phyloP scores from a whole-genome alignment of 1,284 basidiomycete genomes.

The Cerrena zonata region DNA sequence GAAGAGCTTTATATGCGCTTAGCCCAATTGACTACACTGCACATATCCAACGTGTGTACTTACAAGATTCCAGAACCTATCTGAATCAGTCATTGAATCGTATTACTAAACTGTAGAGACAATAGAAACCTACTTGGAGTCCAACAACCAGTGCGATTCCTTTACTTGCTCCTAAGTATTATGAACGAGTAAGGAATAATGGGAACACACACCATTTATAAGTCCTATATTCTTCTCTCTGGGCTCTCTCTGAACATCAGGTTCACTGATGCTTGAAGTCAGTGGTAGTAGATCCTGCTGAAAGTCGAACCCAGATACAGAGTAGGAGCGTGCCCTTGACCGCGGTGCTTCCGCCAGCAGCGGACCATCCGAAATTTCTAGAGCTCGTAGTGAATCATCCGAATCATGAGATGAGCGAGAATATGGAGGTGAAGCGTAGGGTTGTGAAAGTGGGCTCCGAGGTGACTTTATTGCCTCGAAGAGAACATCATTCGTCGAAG shows the following conservation, averaged over 20 bases:
- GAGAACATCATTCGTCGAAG: neutral
- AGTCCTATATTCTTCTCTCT: constrained; percentile 73
- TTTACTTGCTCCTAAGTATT: constrained; percentile 22
- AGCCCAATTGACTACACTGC: neutral
- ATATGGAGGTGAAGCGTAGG: constrained; percentile 36
- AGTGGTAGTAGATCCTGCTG: constrained; percentile 72
- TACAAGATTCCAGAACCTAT: constrained; percentile 92
- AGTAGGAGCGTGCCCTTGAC: constrained; percentile 53
- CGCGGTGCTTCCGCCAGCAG: constrained; percentile 30
- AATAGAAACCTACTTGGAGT: constrained; percentile 46
- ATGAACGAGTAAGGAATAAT: neutral
- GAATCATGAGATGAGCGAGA: constrained; percentile 59
- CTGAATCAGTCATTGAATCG: constrained; percentile 27
- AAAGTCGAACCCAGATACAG: constrained; percentile 75
- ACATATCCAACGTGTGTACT: constrained; percentile 19
- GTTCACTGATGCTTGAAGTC: constrained; percentile 66
- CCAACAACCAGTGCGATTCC: constrained; percentile 83
- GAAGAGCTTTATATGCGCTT: constrained; percentile 54
- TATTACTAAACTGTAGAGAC: neutral
- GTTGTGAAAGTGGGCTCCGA: constrained; percentile 21
- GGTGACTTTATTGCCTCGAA: constrained; percentile 28
- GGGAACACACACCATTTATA: constrained; percentile 55
- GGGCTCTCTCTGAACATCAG: constrained; percentile 41
- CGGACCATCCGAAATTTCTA: constrained; percentile 68
- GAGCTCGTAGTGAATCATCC: constrained; percentile 66